Evolutionary conservation across 768 basidiomycete species (phyloP).

Genomic region (Hypsizygus marmoreus): DNA sequence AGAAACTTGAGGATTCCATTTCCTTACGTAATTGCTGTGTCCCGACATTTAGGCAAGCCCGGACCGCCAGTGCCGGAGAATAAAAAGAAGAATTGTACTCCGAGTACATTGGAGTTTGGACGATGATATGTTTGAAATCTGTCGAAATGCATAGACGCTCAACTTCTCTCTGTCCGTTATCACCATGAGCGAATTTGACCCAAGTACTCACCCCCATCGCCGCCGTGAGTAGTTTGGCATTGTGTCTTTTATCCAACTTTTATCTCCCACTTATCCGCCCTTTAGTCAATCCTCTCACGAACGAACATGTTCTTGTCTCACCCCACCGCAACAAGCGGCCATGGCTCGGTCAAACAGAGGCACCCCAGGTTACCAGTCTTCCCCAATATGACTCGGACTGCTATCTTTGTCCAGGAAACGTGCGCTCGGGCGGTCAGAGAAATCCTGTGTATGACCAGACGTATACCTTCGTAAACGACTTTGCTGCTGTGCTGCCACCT

Average conservation of each 20-base stretch:
- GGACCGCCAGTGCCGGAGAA: no score
- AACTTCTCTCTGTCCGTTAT: no score
- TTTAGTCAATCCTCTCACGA: constrained; percentile 78
- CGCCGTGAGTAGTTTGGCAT: constrained; percentile 56
- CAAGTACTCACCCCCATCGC: constrained; percentile 67
- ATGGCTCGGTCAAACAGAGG: constrained; percentile 87
- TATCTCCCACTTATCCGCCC: constrained; percentile 1
- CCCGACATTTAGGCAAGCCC: no score
- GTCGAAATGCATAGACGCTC: no score
- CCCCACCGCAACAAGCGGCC: constrained; percentile 90
- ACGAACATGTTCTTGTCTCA: constrained; percentile 79
- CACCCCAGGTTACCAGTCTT: constrained; percentile 51
- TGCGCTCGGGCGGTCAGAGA: constrained; percentile 65
- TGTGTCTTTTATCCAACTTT: constrained; percentile 5
- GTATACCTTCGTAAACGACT: constrained; percentile 80
- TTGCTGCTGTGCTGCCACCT: constrained; percentile 71
- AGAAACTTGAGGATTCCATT: constrained; percentile 41
- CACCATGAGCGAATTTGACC: constrained; percentile 53
- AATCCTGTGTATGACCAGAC: constrained; percentile 74
- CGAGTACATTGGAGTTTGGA: no score
- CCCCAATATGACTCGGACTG: constrained; percentile 72
- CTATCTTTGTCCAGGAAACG: constrained; percentile 88
- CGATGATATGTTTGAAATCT: no score
- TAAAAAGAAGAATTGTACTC: no score
- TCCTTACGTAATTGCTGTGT: constrained; percentile 20